A percentile compares a stretch with the other conserved stretches of the same genome.
Evolutionary conservation across 139 green algal species (phyloP).

Genomic region (Coccomyxa sp.): DNA sequence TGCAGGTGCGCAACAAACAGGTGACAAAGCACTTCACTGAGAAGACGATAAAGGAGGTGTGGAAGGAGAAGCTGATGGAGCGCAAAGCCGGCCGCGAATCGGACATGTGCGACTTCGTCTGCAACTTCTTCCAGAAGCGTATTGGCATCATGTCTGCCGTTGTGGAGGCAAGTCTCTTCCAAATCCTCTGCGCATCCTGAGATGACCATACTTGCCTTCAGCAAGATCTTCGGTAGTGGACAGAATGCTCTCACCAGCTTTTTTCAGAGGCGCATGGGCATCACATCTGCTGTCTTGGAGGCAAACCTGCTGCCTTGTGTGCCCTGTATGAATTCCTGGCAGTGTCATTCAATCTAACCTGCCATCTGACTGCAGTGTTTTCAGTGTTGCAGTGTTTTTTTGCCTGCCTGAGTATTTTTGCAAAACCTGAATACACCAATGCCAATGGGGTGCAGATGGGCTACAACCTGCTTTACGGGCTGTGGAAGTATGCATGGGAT

Average conservation of each 20-base stretch:
- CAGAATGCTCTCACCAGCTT: no score
- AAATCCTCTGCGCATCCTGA: background rate
- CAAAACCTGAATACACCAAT: no score
- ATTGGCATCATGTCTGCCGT: constrained; percentile 42
- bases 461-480: constrained; percentile 57
- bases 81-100: constrained; percentile 10
- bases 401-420: no score
- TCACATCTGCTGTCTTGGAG: no score
- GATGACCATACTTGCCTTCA: background rate
- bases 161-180: constrained; percentile 27
- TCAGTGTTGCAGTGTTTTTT: no score
- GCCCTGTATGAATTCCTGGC: no score
- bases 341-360: no score
- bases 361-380: no score
- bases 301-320: no score
- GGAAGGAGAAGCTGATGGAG: constrained; percentile 29
- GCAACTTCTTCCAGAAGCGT: constrained; percentile 41
- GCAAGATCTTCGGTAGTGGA: no score
- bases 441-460: constrained; percentile 34
- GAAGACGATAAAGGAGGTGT: constrained; percentile 60
- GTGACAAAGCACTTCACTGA: constrained; percentile 54
- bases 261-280: no score
- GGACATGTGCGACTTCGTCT: constrained; percentile 48
- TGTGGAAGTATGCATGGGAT: constrained; percentile 56
- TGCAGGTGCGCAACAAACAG: constrained; percentile 46